Conservation (phyloP, 176 grass and related monocot genomes). For the Lolium multiflorum region DNA sequence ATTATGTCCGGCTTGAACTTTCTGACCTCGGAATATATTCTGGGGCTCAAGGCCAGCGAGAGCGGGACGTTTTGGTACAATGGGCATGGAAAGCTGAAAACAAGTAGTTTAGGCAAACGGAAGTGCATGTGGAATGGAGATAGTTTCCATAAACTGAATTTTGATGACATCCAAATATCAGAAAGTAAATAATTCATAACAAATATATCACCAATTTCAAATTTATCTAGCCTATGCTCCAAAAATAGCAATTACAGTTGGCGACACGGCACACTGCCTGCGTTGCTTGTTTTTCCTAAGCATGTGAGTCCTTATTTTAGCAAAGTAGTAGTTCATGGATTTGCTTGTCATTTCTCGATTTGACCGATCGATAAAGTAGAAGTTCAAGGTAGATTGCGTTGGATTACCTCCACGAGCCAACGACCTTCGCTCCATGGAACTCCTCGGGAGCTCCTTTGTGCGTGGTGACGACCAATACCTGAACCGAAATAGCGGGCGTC, state of each 20-base stretch:
- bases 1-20: conserved; percentile 98
- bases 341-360: not conserved
- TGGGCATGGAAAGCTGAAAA: conserved; percentile 94
- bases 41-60: conserved; percentile 88
- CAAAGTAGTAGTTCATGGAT: conserved; percentile 4
- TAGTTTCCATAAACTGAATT: conserved; percentile 23
- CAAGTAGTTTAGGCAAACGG: not conserved
- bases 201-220: not conserved
- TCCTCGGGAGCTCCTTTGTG: conserved; percentile 93
- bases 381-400: not conserved
- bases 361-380: not conserved
- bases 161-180: not conserved
- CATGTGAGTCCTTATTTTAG: not conserved
- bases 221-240: not conserved
- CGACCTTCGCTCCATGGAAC: conserved; percentile 92
- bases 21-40: conserved; percentile 85
- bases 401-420: conserved; percentile 94
- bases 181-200: conserved; percentile 9
- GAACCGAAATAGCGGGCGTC: conserved; percentile 16
- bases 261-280: conserved; percentile 7
- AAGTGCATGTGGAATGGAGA: not conserved
- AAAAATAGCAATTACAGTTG: conserved; percentile 2
- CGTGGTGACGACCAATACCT: conserved; percentile 95
- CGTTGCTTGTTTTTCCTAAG: not conserved
- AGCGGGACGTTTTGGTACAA: conserved; percentile 92